Evolutionary conservation across 805 yeast species (phyloP).

Genomic region (Candida sonorensis): DNA sequence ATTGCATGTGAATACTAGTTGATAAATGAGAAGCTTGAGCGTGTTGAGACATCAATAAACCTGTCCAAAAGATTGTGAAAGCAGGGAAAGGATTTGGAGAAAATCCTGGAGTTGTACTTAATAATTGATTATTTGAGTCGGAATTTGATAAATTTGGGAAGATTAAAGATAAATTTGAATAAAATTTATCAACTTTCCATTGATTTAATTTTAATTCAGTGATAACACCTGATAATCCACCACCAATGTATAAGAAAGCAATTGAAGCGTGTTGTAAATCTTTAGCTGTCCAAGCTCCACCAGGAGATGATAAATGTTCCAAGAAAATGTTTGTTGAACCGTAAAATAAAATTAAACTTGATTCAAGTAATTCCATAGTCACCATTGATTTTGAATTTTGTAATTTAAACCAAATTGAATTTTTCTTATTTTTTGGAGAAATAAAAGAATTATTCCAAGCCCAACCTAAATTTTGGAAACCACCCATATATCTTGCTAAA

Average conservation of each 20-base stretch:
- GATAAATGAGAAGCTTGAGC: slow-evolving; percentile 75
- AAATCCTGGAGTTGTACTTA: slow-evolving; percentile 73
- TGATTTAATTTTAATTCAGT: slow-evolving; percentile 58
- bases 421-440: slow-evolving; percentile 16
- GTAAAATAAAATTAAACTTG: slow-evolving; percentile 73
- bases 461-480: slow-evolving; percentile 69
- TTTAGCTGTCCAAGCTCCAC: slow-evolving; percentile 83
- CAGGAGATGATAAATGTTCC: slow-evolving; percentile 77
- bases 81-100: slow-evolving; percentile 95
- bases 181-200: slow-evolving; percentile 43
- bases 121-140: no score
- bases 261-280: slow-evolving; percentile 87
- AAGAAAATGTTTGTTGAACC: slow-evolving; percentile 86
- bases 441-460: slow-evolving; percentile 68
- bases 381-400: slow-evolving; percentile 39
- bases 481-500: slow-evolving; percentile 85
- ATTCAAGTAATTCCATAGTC: slow-evolving; percentile 83
- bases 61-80: slow-evolving; percentile 93
- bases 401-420: slow-evolving; percentile 28
- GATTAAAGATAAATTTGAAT: slow-evolving; percentile 9
- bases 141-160: no score
- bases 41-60: slow-evolving; percentile 91
- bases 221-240: slow-evolving; percentile 86
- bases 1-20: slow-evolving; percentile 78
- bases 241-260: slow-evolving; percentile 87